A percentile compares a stretch with the other conserved stretches of the same genome.
phyloP scores from a whole-genome alignment of 129 eudicot genomes.

The Artemisia annua region DNA sequence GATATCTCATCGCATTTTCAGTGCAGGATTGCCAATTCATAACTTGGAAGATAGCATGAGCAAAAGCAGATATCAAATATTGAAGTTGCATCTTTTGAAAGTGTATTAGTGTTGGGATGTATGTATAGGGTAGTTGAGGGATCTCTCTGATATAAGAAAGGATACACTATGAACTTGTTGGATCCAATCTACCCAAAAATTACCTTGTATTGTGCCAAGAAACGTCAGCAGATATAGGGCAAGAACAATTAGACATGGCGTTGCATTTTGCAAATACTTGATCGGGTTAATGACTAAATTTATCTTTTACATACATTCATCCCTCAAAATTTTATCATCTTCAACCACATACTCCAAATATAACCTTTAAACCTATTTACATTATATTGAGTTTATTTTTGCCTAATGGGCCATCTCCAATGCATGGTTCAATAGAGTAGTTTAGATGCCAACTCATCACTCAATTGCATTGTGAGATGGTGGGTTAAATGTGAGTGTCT shows the following conservation, averaged over 20 bases:
- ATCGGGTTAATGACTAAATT: neutral
- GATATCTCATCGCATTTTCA: neutral
- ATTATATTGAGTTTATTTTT: no score
- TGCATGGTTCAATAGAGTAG: no score
- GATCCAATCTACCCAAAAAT: conserved; percentile 23
- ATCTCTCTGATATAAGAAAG: conserved; percentile 9
- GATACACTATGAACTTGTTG: conserved; percentile 6
- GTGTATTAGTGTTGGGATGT: conserved; percentile 8
- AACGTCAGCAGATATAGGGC: conserved; percentile 10
- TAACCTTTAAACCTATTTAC: no score
- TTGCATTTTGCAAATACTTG: conserved; percentile 19
- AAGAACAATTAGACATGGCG: conserved; percentile 4
- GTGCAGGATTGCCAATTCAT: conserved; percentile 18
- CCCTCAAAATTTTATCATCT: no score
- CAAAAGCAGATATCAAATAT: neutral
- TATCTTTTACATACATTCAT: no score
- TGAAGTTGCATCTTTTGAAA: neutral
- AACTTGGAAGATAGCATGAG: conserved; percentile 19
- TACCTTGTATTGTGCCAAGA: conserved; percentile 24
- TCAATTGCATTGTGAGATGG: no score
- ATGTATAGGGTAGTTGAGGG: conserved; percentile 23
- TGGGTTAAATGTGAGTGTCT: no score
- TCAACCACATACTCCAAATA: no score
- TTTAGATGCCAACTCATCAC: no score
- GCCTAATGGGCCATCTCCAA: no score